Base-by-base conservation (phyloP, 495 filamentous ascomycete species). In the Pyrenopolyporus hunteri region DNA sequence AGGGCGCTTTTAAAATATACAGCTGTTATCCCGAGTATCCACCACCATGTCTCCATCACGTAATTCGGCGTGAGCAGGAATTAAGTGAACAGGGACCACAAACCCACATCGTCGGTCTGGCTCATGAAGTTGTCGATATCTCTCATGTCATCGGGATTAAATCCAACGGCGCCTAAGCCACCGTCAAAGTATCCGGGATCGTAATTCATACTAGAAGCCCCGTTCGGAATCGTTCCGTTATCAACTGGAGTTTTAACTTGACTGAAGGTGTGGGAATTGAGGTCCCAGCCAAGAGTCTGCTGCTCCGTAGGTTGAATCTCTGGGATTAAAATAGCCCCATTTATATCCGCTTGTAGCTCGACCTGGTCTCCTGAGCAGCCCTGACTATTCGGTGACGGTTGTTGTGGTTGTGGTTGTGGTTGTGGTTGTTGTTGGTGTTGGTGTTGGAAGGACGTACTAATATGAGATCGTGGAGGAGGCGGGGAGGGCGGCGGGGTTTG, bases 401-500 rank as follows among this genome's bases (percentile, higher is more conserved):
- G n/a, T n/a, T n/a, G n/a, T n/a, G n/a, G n/a, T n/a, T n/a, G n/a
- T n/a, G n/a, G n/a, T n/a, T n/a, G n/a, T n/a, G n/a, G n/a, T n/a
- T n/a, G n/a, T n/a, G n/a, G n/a, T n/a, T n/a, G n/a, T n/a, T n/a
- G n/a, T n/a, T n/a, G n/a, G n/a, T n/a, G n/a, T n/a, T n/a, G n/a
- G n/a, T n/a, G n/a, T n/a, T 37, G 50, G 10, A 4, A 7, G 20
- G 49, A 23, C 1, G 22, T 50, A 20, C 8, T 28, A 20, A 31
- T 32, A 7, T 25, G 5, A 8, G 32, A n/a, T 1, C 20, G 13
- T 16, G 22, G 17, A 25, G 33, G 29, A 0, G 28, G 8, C 23
- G 62, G 62, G 5, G 62, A 65, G 6, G 44, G 50, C 9, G 62
- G 62, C 10, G 62, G 62, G 2, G 62, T 64, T 33, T 59, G 62